A percentile compares a stretch with the other conserved stretches of the same genome.
These are phyloP conservation scores for Penicillium sp. DNA, from an alignment of 2,329 filamentous ascomycete genomes.

Conservation along the genomic window DNA sequence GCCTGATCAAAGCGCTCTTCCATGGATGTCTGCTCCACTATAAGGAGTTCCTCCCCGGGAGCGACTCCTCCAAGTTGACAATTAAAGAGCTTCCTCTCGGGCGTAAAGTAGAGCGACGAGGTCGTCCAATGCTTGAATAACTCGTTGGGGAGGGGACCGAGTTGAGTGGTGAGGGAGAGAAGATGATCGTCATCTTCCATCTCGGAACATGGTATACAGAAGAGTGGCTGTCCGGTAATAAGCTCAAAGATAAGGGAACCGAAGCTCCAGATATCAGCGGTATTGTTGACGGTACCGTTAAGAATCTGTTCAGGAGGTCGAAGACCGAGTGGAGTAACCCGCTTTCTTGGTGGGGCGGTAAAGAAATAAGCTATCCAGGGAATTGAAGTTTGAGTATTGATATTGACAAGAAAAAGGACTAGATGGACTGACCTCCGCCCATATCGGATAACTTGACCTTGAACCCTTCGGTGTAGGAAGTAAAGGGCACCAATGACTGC, in stretches of 20 bases:
- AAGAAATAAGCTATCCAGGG: slow-evolving; percentile 25
- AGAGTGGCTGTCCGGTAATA: slow-evolving; percentile 27
- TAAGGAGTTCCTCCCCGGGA: slow-evolving; percentile 23
- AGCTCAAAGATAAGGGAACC: slow-evolving; percentile 34
- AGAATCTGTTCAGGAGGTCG: slow-evolving; percentile 31
- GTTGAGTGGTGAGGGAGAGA: slow-evolving; percentile 24
- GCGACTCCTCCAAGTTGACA: slow-evolving; percentile 20
- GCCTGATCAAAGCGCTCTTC: slow-evolving; percentile 26
- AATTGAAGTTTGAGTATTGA: slow-evolving; percentile 8
- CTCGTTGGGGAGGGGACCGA: slow-evolving; percentile 28
- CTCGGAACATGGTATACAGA: slow-evolving; percentile 23
- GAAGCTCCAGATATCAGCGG: slow-evolving; percentile 33
- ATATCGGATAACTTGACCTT: slow-evolving; percentile 33
- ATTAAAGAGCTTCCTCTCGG: slow-evolving; percentile 21
- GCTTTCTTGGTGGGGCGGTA: slow-evolving; percentile 23
- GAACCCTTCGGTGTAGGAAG: slow-evolving; percentile 20
- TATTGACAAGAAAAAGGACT: slow-evolving; percentile 8
- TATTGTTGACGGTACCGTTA: slow-evolving; percentile 19
- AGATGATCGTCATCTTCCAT: slow-evolving; percentile 31
- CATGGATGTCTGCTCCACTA: slow-evolving; percentile 20
- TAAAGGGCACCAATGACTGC: slow-evolving; percentile 28
- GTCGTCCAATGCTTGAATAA: slow-evolving; percentile 25
- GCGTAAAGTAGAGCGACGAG: slow-evolving; percentile 26
- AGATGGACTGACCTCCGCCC: slow-evolving; percentile 24
- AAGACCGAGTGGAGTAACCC: slow-evolving; percentile 26